A percentile compares a stretch with the other conserved stretches of the same genome.
Conservation (phyloP, 768 basidiomycete species). For the Leccinum obscurum region DNA sequence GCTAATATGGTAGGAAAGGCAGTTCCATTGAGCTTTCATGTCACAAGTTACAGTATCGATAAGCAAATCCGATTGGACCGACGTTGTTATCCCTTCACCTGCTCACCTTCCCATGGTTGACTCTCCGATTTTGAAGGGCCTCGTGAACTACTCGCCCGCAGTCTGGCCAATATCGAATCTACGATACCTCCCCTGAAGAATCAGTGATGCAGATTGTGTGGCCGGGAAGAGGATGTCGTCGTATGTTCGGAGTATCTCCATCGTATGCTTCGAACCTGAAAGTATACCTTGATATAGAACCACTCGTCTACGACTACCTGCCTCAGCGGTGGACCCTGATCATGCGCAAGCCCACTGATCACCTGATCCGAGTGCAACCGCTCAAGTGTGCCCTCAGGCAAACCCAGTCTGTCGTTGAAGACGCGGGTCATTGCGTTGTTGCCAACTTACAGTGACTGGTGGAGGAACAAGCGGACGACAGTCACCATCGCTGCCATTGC, state of each 20-base stretch:
- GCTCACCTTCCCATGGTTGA: constrained; percentile 43
- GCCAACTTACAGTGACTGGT: constrained; percentile 51
- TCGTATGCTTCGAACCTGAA: background rate
- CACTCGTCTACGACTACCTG: constrained; percentile 38
- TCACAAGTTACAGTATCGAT: background rate
- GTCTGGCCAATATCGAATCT: constrained; percentile 38
- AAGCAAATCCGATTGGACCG: background rate
- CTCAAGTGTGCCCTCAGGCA: constrained; percentile 49
- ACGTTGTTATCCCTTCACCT: no score
- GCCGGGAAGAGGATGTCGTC: constrained; percentile 46
- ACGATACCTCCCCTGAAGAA: constrained; percentile 58
- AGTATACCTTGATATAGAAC: constrained; percentile 61
- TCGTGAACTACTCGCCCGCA: constrained; percentile 41
- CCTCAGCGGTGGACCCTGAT: constrained; percentile 43
- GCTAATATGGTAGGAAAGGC: no score
- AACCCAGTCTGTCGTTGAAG: constrained; percentile 56
- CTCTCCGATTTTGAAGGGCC: constrained; percentile 41
- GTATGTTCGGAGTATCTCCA: background rate
- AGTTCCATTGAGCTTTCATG: background rate
- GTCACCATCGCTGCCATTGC: constrained; percentile 51
- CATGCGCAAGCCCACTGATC: constrained; percentile 54
- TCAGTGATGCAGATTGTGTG: constrained; percentile 63
- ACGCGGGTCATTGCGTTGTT: constrained; percentile 52
- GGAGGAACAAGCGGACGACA: constrained; percentile 54
- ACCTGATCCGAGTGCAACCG: constrained; percentile 45